These are phyloP conservation scores for Fusarium sp. DNA, from an alignment of 2,329 filamentous ascomycete genomes.

Conservation along the genomic window DNA sequence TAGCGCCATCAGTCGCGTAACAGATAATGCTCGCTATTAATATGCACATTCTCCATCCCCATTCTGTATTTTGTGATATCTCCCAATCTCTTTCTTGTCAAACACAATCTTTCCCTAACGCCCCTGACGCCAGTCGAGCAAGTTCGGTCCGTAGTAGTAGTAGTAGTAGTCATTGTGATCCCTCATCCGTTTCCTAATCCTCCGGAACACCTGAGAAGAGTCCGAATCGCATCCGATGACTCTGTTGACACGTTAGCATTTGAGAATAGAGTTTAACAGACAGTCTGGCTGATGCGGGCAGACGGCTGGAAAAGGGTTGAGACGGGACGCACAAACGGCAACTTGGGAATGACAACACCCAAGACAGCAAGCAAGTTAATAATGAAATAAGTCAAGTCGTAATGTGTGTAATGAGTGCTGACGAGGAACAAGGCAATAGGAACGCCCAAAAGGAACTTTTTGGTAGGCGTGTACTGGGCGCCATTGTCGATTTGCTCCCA, in stretches of 20 bases:
- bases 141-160: constrained; percentile 22
- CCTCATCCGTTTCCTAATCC: constrained; percentile 50
- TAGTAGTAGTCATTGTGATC: constrained; percentile 24
- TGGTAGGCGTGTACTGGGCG: constrained; percentile 96
- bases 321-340: constrained; percentile 79
- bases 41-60: constrained; percentile 41
- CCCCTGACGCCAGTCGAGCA: constrained; percentile 40
- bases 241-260: constrained; percentile 57
- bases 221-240: constrained; percentile 78
- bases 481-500: constrained; percentile 99
- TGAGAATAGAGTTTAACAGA: constrained; percentile 1
- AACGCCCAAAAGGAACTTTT: constrained; percentile 96
- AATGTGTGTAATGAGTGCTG: constrained; percentile 99
- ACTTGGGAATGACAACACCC: constrained; percentile 92
- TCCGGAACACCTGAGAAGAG: constrained; percentile 74
- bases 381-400: constrained; percentile 94
- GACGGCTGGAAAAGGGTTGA: neutral
- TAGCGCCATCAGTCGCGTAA: constrained; percentile 44
- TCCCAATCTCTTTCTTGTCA: constrained; percentile 37
- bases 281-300: neutral
- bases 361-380: constrained; percentile 96
- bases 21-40: constrained; percentile 50
- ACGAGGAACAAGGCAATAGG: constrained; percentile 93
- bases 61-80: constrained; percentile 36
- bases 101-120: constrained; percentile 40